Evolutionary conservation across 139 green algal species (phyloP).

Genomic region (Auxenochlorella pyrenoidosa): DNA sequence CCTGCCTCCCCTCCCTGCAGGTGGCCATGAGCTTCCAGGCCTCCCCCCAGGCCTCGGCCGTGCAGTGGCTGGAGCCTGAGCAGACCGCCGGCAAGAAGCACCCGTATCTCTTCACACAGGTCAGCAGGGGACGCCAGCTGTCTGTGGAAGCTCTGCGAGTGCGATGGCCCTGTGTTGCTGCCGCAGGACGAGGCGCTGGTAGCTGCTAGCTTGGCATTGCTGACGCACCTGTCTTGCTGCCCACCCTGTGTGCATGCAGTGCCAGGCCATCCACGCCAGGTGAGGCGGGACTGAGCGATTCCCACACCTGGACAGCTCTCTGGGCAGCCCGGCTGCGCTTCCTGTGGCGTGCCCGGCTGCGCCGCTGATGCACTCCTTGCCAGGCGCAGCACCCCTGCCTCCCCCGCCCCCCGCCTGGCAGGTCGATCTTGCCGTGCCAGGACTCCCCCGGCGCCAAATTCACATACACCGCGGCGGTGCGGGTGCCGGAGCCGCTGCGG

Average conservation of each 20-base stretch:
- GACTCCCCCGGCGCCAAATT: slow-evolving; percentile 89
- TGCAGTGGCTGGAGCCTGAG: slow-evolving; percentile 84
- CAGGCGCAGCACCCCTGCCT: not conserved
- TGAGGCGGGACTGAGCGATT: not conserved
- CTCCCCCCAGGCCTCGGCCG: slow-evolving; percentile 61
- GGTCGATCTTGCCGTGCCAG: slow-evolving; percentile 91
- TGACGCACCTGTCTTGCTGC: no score
- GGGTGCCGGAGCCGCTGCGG: slow-evolving; percentile 69
- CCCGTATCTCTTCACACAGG: slow-evolving; percentile 92
- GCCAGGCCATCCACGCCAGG: slow-evolving; percentile 94
- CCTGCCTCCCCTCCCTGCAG: not conserved
- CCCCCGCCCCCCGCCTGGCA: not conserved
- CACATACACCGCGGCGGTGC: slow-evolving; percentile 78
- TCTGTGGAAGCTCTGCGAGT: no score
- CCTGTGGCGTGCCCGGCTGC: no score
- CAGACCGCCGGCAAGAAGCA: slow-evolving; percentile 86
- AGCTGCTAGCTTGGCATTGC: no score
- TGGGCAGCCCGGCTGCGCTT: no score
- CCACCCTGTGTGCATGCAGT: slow-evolving; percentile 55
- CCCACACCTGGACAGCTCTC: no score
- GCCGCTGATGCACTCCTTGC: no score
- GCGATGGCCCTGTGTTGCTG: no score
- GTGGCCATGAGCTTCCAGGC: slow-evolving; percentile 32
- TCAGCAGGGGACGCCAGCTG: no score
- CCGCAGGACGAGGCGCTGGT: no score